phyloP scores from a whole-genome alignment of 2,329 filamentous ascomycete genomes.

The Ascocoryne sarcoides region DNA sequence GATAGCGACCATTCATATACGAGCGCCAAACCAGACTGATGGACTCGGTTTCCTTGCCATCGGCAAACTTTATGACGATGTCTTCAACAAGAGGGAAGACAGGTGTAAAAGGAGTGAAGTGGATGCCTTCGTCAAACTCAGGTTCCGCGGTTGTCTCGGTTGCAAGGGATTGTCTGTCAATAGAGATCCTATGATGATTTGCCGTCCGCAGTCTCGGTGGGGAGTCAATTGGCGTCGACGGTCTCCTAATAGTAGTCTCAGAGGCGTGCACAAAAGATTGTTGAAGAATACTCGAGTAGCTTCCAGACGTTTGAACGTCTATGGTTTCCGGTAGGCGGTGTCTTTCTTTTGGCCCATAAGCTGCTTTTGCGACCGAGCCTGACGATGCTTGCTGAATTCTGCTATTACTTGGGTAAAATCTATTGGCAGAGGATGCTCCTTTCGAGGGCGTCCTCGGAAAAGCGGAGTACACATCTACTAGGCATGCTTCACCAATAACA shows the following conservation, averaged over 20 bases:
- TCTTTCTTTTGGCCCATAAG: too few relatives aligned
- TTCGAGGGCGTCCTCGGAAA: not conserved
- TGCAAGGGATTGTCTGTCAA: too few relatives aligned
- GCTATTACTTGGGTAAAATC: too few relatives aligned
- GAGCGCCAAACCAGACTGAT: slow-evolving; percentile 38
- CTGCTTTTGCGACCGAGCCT: too few relatives aligned
- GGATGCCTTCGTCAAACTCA: too few relatives aligned
- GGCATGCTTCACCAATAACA: slow-evolving; percentile 20
- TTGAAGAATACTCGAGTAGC: slow-evolving; percentile 4
- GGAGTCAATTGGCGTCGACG: slow-evolving; percentile 15
- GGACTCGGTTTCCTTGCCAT: slow-evolving; percentile 31
- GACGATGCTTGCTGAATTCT: too few relatives aligned
- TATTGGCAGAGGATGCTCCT: too few relatives aligned
- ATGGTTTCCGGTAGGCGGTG: too few relatives aligned
- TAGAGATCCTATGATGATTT: too few relatives aligned
- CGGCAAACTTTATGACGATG: slow-evolving; percentile 45
- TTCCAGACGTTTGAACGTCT: too few relatives aligned
- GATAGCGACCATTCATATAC: slow-evolving; percentile 35
- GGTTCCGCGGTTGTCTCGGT: too few relatives aligned
- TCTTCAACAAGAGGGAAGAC: slow-evolving; percentile 48
- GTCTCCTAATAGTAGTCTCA: slow-evolving; percentile 25
- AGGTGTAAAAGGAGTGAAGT: slow-evolving; percentile 24
- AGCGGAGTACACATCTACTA: slow-evolving; percentile 22
- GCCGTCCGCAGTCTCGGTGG: too few relatives aligned
- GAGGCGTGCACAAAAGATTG: slow-evolving; percentile 26